Base-by-base conservation (phyloP, 2,329 filamentous ascomycete genomes). In the Tolypocladium cylindrosporum region DNA sequence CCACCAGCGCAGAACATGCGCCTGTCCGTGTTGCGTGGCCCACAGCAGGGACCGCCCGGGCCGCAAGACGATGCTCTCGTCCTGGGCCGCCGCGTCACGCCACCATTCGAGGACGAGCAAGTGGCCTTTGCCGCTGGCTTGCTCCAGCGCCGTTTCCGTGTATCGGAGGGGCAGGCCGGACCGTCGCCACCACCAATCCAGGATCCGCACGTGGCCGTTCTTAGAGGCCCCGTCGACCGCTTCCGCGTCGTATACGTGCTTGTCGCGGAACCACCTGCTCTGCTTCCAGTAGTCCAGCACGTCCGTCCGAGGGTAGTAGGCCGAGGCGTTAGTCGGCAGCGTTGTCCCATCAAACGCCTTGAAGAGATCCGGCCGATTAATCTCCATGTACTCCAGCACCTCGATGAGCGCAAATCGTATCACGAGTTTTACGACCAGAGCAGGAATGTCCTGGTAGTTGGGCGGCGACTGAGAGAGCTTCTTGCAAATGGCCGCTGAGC, bases 71-170 rank as follows among this genome's bases (percentile, higher is more conserved):
- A 85, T 75, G 1, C 73, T 73, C 50, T 86, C 79, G 66, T 86
- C 80, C 56, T 82, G 79, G 16, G 78, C 74, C 14, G 82, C 83
- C 0, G 87, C 85, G 60, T 87, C 82, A 64, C 90, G 89, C 93
- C 93, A 97, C 93, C 93, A 97, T 65, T 95, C 88, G 1, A 97
- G 80, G 1, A 97, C 91, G 8, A 85, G 77, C n/a, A 96, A 79
- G 63, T 94, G 89, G 9, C 92, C 91, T 66, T 90, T 88, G 4
- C 86, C 86, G 59, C 88, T 93, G 37, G 93, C 92, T 66, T 92
- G 88, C 72, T 97, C 93, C 21, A 97, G 81, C 0, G 93, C 90
- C 6, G 86, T 81, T 69, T 96, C 91, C 13, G 89, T 96, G 72
- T 94, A 96, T 63, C 90, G 87, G 24, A 97, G 79, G 2, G 87